Percentiles rank a stretch among this genome's conserved stretches.
Conservation (phyloP, 495 filamentous ascomycete genomes). For the Xylaria curta region DNA sequence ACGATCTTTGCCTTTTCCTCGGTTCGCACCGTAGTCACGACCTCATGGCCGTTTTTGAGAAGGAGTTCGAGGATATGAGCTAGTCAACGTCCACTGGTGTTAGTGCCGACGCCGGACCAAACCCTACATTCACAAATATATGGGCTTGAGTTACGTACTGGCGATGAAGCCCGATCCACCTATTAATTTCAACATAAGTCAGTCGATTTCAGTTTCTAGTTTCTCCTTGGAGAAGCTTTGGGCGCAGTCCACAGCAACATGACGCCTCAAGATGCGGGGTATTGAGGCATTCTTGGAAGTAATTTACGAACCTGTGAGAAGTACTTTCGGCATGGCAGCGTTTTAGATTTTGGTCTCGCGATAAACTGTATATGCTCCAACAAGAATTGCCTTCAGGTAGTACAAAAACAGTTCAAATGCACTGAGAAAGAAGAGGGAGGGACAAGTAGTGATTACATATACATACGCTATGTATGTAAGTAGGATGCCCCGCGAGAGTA, state of each 20-base stretch:
- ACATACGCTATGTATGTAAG: neutral
- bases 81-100: conserved; percentile 18
- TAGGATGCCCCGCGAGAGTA: neutral
- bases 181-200: conserved; percentile 22
- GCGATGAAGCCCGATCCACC: conserved; percentile 60
- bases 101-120: conserved; percentile 19
- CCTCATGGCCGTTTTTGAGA: conserved; percentile 70
- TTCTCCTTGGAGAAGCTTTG: neutral
- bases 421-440: neutral
- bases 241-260: neutral
- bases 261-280: neutral
- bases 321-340: conserved; percentile 61
- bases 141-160: conserved; percentile 40
- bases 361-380: neutral
- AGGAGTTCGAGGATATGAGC: conserved; percentile 82
- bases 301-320: conserved; percentile 59
- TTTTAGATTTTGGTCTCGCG: neutral
- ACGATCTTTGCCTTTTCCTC: conserved; percentile 81
- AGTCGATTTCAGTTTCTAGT: neutral
- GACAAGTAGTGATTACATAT: neutral
- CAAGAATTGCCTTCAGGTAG: neutral
- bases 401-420: neutral
- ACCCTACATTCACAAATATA: neutral
- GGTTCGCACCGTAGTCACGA: conserved; percentile 84
- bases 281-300: neutral